A percentile compares a stretch with the other conserved stretches of the same genome.
Evolutionary conservation across 371 early-diverging fungal genomes (phyloP).

Genomic region (Apophysomyces trapeziformis): DNA sequence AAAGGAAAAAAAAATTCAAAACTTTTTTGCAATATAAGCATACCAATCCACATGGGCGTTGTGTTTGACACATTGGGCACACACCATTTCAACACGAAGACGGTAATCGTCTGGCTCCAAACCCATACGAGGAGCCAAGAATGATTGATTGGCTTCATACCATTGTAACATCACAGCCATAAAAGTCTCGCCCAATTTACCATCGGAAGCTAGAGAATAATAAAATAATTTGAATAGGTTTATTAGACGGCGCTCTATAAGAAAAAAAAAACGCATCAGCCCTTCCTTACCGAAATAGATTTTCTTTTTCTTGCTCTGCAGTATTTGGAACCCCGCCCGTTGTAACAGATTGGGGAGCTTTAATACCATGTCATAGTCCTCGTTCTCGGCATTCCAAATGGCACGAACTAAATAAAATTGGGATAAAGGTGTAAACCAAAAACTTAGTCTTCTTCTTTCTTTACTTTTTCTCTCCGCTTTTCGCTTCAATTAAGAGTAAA

Average conservation of each 20-base stretch:
- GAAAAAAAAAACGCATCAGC: not conserved
- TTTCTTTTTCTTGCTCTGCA: slow-evolving; percentile 29
- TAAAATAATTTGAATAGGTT: no score
- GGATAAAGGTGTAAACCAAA: not conserved
- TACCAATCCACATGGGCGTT: slow-evolving; percentile 37
- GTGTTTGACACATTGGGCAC: slow-evolving; percentile 42
- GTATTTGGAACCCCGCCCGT: slow-evolving; percentile 27
- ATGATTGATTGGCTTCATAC: slow-evolving; percentile 19
- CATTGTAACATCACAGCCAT: slow-evolving; percentile 24
- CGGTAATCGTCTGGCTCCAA: slow-evolving; percentile 39
- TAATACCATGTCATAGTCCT: slow-evolving; percentile 31
- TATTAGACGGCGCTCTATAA: no score
- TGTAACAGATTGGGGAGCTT: slow-evolving; percentile 26
- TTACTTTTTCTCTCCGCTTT: not conserved
- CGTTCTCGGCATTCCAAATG: slow-evolving; percentile 17
- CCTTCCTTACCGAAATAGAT: slow-evolving; percentile 33
- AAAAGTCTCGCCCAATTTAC: slow-evolving; percentile 35
- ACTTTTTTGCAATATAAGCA: slow-evolving; percentile 15
- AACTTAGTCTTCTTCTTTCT: not conserved
- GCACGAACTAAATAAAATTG: slow-evolving; percentile 26
- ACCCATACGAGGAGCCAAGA: slow-evolving; percentile 34
- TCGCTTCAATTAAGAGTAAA: not conserved
- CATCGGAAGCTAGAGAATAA: slow-evolving; percentile 24
- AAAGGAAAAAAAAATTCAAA: not conserved
- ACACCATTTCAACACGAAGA: slow-evolving; percentile 44